These are phyloP conservation scores for Leccinum olivaceopallidum DNA, from an alignment of 768 basidiomycete species.

Conservation along the genomic window DNA sequence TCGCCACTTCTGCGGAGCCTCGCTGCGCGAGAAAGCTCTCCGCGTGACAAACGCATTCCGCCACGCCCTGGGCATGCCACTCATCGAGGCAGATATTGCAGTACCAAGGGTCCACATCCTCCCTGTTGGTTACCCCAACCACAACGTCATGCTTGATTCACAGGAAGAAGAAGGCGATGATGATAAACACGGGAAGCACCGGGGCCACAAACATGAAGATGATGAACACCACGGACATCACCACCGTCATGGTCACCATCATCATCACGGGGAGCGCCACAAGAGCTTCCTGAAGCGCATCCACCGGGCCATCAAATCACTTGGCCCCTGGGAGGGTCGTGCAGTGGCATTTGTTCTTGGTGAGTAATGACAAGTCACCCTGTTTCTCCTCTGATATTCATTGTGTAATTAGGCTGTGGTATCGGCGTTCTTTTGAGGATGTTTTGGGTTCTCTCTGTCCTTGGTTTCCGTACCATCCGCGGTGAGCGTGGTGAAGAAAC, in stretches of 20 bases:
- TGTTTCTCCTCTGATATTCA: neutral
- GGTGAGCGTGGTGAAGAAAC: conserved; percentile 45
- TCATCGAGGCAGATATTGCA: conserved; percentile 36
- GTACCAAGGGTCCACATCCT: conserved; percentile 31
- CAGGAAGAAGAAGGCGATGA: conserved; percentile 9
- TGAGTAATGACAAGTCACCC: conserved; percentile 30
- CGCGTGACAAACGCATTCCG: conserved; percentile 56
- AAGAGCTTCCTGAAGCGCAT: conserved; percentile 60
- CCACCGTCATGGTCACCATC: conserved; percentile 18
- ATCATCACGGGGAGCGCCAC: conserved; percentile 25
- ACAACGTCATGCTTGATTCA: conserved; percentile 2
- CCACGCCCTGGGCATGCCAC: conserved; percentile 53
- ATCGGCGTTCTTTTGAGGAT: conserved; percentile 81
- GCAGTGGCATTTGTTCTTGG: conserved; percentile 84
- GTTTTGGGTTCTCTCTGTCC: conserved; percentile 70
- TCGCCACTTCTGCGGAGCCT: conserved; percentile 35
- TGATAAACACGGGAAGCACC: conserved; percentile 15
- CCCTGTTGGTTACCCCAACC: conserved; percentile 15
- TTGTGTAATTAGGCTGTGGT: conserved; percentile 60
- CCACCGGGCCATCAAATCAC: conserved; percentile 61
- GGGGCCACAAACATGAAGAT: neutral
- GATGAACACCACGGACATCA: conserved; percentile 5
- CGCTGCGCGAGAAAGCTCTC: conserved; percentile 49
- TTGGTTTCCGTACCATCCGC: conserved; percentile 57
- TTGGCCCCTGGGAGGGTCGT: conserved; percentile 83